Evolutionary conservation across 139 green algal species (phyloP).

Genomic region (Zygnema circumcarinatum): DNA sequence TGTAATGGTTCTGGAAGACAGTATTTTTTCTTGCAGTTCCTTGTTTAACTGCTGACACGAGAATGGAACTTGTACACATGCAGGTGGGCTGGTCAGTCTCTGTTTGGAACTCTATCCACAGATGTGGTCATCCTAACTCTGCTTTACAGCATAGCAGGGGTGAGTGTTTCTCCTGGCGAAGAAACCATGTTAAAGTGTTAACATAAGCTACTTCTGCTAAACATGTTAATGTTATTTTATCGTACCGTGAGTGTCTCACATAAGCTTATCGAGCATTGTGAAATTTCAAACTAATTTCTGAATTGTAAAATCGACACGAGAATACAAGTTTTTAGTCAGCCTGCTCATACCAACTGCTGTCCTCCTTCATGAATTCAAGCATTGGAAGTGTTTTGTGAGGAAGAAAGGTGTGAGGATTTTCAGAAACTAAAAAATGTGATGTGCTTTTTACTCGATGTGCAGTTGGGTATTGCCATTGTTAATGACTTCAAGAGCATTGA

Average conservation of each 20-base stretch:
- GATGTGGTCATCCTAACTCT: conserved; percentile 96
- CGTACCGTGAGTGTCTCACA: neutral
- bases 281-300: too few species aligned
- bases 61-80: too few species aligned
- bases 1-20: too few species aligned
- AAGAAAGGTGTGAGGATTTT: neutral
- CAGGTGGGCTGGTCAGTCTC: conserved; percentile 75
- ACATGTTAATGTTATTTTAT: neutral
- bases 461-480: conserved; percentile 98
- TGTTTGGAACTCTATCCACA: conserved; percentile 89
- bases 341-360: too few species aligned
- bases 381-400: neutral
- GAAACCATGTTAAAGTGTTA: neutral
- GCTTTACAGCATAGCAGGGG: conserved; percentile 93
- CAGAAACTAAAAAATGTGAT: too few species aligned
- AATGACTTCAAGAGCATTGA: conserved; percentile 99
- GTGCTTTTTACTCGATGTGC: too few species aligned
- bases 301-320: too few species aligned
- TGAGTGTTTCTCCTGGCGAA: conserved; percentile 41
- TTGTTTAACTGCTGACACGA: too few species aligned
- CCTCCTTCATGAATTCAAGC: too few species aligned
- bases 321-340: too few species aligned
- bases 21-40: too few species aligned
- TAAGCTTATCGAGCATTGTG: too few species aligned
- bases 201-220: neutral